phyloP scores from a whole-genome alignment of 208 protist species.

The Trichomonas vaginalis region DNA sequence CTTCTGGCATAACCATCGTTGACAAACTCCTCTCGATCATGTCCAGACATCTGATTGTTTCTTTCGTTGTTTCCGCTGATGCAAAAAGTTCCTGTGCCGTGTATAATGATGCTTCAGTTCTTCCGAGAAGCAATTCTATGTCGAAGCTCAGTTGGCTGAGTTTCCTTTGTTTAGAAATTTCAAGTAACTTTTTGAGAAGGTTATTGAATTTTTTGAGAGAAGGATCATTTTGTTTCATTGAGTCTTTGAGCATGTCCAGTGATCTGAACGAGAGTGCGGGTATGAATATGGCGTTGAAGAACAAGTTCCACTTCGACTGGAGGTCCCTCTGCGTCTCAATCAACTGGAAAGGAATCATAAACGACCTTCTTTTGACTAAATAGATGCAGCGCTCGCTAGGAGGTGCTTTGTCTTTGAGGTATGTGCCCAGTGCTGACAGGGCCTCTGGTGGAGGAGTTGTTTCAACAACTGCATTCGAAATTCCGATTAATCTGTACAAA shows the following conservation, averaged over 20 bases:
- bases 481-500: background rate
- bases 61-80: background rate
- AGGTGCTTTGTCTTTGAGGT: background rate
- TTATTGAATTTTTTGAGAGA: background rate
- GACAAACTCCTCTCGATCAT: background rate
- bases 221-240: background rate
- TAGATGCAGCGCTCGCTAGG: background rate
- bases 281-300: background rate
- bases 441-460: background rate
- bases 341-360: background rate
- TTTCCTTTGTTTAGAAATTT: background rate
- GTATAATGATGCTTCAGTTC: background rate
- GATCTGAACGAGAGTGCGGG: background rate
- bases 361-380: background rate
- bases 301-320: background rate
- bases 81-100: background rate
- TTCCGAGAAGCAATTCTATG: background rate
- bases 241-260: background rate
- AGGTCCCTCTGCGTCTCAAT: background rate
- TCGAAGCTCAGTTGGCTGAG: background rate
- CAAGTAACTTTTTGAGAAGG: background rate
- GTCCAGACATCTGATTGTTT: background rate
- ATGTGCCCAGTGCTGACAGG: background rate
- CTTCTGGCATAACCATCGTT: background rate
- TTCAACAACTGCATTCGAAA: background rate